These are phyloP conservation scores for Lonicera japonica DNA, from an alignment of 129 eudicot species.

Conservation along the genomic window DNA sequence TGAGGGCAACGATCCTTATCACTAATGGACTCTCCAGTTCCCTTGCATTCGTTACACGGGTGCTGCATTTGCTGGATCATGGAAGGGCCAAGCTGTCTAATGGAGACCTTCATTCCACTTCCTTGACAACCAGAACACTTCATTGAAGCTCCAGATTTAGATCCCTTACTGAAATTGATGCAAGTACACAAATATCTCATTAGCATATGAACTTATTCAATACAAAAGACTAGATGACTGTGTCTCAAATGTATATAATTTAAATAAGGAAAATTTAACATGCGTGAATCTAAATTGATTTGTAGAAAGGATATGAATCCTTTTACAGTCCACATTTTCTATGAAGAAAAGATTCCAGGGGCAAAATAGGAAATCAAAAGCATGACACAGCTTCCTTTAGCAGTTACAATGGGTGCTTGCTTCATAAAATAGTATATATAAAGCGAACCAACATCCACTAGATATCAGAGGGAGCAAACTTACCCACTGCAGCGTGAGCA, in stretches of 20 bases:
- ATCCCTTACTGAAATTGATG: slow-evolving; percentile 46
- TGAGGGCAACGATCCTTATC: slow-evolving; percentile 57
- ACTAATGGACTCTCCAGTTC: slow-evolving; percentile 60
- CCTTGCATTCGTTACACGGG: slow-evolving; percentile 75
- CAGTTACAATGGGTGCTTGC: too few relatives aligned
- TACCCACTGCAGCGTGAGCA: slow-evolving; percentile 78
- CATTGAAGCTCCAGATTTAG: slow-evolving; percentile 64
- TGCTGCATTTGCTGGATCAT: slow-evolving; percentile 89
- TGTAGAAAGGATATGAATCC: too few relatives aligned
- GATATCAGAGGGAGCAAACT: slow-evolving; percentile 8
- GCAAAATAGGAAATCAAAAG: too few relatives aligned
- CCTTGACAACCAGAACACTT: slow-evolving; percentile 66
- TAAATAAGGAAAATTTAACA: too few relatives aligned
- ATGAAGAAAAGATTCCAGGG: too few relatives aligned
- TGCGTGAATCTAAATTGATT: too few relatives aligned
- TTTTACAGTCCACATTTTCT: too few relatives aligned
- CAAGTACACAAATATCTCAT: neutral
- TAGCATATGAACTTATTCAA: neutral
- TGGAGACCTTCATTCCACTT: slow-evolving; percentile 64
- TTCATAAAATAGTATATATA: too few relatives aligned
- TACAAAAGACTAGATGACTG: too few relatives aligned
- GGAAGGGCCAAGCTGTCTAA: slow-evolving; percentile 67
- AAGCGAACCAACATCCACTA: too few relatives aligned
- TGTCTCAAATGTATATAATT: too few relatives aligned
- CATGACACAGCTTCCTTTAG: too few relatives aligned